A percentile compares a stretch with the other conserved stretches of the same genome.
phyloP scores from a whole-genome alignment of 106 monocot genomes.

The Amphibolis antarctica region DNA sequence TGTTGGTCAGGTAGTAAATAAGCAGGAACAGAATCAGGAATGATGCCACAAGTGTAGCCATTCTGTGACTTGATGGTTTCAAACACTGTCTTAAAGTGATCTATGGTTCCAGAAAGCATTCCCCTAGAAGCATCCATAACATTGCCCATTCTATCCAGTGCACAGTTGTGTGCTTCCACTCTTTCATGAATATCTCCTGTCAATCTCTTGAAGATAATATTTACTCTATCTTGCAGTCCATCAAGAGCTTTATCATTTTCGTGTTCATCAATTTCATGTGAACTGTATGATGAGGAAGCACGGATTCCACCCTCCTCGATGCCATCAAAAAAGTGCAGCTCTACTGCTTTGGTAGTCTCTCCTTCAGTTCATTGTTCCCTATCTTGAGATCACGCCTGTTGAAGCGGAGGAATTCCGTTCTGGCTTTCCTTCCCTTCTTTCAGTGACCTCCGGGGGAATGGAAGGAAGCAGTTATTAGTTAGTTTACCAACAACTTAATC shows the following conservation, averaged over 20 bases:
- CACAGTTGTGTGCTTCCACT: conserved; percentile 63
- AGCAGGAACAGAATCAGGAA: conserved; percentile 77
- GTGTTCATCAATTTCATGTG: conserved; percentile 41
- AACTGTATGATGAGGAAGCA: conserved; percentile 27
- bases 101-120: conserved; percentile 72
- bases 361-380: conserved; percentile 3
- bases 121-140: conserved; percentile 97
- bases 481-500: no score
- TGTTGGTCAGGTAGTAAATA: conserved; percentile 72
- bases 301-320: conserved; percentile 46
- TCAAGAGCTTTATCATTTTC: conserved; percentile 42
- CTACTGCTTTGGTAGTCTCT: conserved; percentile 32
- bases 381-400: background rate
- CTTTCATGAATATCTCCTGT: conserved; percentile 96
- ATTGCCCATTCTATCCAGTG: conserved; percentile 81
- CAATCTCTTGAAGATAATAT: conserved; percentile 51
- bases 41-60: conserved; percentile 73
- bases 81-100: conserved; percentile 82
- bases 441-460: background rate
- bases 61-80: conserved; percentile 78
- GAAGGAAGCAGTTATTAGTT: background rate
- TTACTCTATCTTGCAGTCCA: conserved; percentile 47
- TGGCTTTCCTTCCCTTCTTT: no score
- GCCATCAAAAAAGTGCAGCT: conserved; percentile 47
- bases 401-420: background rate